Base-by-base conservation (phyloP, 1,139 yeast species). In the Spencermartinsiella ligniputridi region DNA sequence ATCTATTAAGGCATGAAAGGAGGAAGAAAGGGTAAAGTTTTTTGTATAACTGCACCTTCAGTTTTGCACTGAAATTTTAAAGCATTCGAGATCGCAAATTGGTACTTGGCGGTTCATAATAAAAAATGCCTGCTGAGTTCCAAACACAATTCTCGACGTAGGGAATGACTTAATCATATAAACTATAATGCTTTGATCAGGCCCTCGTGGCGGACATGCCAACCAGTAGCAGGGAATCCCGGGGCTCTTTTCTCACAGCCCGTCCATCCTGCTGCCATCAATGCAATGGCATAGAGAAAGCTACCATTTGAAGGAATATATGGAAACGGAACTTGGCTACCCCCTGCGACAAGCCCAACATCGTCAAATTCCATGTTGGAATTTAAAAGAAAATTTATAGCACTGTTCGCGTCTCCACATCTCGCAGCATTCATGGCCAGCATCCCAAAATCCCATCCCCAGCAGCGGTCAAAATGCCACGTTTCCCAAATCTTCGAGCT, bases 361-460 rank as follows among this genome's bases (percentile, higher is more conserved):
- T 44, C 47, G 20, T 44, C 47, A 37, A 44, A 44, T n/a, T 38
- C 42, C 40, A 44, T 37, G 25, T 41, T 44, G 2, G 45, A 39
- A 33, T 40, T 40, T 17, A 44, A 22, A 12, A 44, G 42, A 35
- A 44, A 44, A 6, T 40, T 41, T 20, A 44, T 35, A 1, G 47
- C 47, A 12, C 32, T 37, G n/a, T 44, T 41, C n/a, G 42, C 39
- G 8, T 41, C 19, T 16, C 47, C 47, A 3, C 39, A 25, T 37
- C 47, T 37, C 18, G 47, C 47, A 37, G 47, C 47, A 34, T 44
- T 44, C 45, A 44, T 41, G 13, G 47, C 47, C 11, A 41, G 19
- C 47, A 44, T 44, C 21, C 47, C 47, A 33, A 44, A 44, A 37
- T 44, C 47, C 47, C 47, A 44, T 34, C 47, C 47, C 47, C 47